Conservation (phyloP, 1,284 basidiomycete genomes). For the Cryptococcus sp. region DNA sequence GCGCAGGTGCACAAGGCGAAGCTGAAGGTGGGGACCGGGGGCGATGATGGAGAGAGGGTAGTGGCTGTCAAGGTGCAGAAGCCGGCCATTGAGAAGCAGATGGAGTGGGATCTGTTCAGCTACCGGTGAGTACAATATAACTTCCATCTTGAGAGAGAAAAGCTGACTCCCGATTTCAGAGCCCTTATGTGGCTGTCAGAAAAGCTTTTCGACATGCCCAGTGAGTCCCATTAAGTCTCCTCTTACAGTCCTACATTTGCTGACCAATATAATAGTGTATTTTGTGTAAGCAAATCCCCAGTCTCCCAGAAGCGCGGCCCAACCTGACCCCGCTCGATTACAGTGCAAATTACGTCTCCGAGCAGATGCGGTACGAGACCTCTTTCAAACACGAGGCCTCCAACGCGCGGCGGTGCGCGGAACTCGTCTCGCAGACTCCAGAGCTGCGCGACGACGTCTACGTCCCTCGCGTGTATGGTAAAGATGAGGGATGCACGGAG, state of each 20-base stretch:
- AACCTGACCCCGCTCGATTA: not conserved
- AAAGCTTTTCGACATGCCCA: slow-evolving; percentile 47
- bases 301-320: not conserved
- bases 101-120: slow-evolving; percentile 69
- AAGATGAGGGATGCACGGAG: slow-evolving; percentile 56
- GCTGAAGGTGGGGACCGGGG: slow-evolving; percentile 52
- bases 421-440: slow-evolving; percentile 52
- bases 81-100: slow-evolving; percentile 76
- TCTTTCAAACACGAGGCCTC: slow-evolving; percentile 67
- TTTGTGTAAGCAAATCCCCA: slow-evolving; percentile 34
- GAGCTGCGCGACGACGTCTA: slow-evolving; percentile 66
- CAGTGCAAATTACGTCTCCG: slow-evolving; percentile 67
- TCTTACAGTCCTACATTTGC: not conserved
- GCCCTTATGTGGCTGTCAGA: slow-evolving; percentile 45
- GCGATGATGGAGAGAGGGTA: slow-evolving; percentile 34
- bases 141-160: not conserved
- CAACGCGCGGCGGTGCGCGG: slow-evolving; percentile 48
- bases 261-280: slow-evolving; percentile 34
- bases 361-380: slow-evolving; percentile 75
- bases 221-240: slow-evolving; percentile 24
- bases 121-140: slow-evolving; percentile 33
- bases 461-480: slow-evolving; percentile 71
- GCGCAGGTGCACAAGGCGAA: slow-evolving; percentile 83
- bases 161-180: slow-evolving; percentile 14
- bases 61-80: slow-evolving; percentile 93